Percentiles rank a stretch among this genome's conserved stretches.
Evolutionary conservation across 164 flowering plant species (phyloP).

Genomic region (Houttuynia cordata): DNA sequence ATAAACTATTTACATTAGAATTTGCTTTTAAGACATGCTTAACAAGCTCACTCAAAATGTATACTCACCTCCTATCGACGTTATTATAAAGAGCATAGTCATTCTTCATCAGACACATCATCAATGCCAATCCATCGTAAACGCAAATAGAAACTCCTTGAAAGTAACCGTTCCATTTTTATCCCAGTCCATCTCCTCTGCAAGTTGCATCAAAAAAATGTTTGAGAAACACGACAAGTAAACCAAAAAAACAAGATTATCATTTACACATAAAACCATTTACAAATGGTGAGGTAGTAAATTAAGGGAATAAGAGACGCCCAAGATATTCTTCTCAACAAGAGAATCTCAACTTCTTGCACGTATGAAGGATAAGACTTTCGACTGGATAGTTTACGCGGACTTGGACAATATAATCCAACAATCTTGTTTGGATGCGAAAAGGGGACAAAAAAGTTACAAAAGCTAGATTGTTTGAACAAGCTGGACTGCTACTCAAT

Average conservation of each 20-base stretch:
- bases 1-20: slow-evolving; percentile 11
- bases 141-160: slow-evolving; percentile 93
- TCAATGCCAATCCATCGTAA: slow-evolving; percentile 93
- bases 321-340: neutral
- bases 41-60: slow-evolving; percentile 2
- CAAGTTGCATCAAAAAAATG: slow-evolving; percentile 7
- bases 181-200: slow-evolving; percentile 99
- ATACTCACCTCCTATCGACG: slow-evolving; percentile 4
- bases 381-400: neutral
- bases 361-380: neutral
- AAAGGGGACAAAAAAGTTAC: no score
- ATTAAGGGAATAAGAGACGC: no score
- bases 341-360: neutral
- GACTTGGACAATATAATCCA: no score
- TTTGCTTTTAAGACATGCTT: neutral
- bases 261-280: neutral
- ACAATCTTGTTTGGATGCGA: no score
- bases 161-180: slow-evolving; percentile 94
- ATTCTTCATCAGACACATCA: slow-evolving; percentile 49
- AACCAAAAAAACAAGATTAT: neutral
- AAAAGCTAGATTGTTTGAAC: no score
- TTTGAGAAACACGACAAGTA: neutral
- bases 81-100: slow-evolving; percentile 6
- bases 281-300: neutral
- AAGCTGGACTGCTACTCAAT: no score